Conservation (phyloP, 495 filamentous ascomycete species). For the Rhypophila decipiens region DNA sequence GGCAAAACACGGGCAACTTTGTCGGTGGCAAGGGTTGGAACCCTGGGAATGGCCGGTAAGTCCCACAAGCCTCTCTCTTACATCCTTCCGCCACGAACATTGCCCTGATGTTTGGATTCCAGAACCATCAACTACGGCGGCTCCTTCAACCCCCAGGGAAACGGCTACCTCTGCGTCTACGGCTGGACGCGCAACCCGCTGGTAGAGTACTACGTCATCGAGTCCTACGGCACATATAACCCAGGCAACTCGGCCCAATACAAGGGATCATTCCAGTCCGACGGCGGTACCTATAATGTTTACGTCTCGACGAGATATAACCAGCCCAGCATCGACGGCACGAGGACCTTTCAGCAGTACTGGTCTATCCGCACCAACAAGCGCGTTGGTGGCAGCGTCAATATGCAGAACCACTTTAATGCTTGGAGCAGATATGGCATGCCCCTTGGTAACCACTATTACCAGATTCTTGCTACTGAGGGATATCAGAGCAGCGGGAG, state of each 20-base stretch:
- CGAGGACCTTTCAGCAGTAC: slow-evolving; percentile 51
- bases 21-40: slow-evolving; percentile 59
- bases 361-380: slow-evolving; percentile 45
- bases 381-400: slow-evolving; percentile 40
- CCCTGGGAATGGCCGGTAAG: slow-evolving; percentile 29
- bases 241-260: slow-evolving; percentile 39
- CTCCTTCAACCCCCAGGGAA: slow-evolving; percentile 42
- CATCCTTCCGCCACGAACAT: not conserved
- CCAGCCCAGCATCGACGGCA: slow-evolving; percentile 53
- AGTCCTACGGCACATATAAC: slow-evolving; percentile 51
- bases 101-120: slow-evolving; percentile 38
- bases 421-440: slow-evolving; percentile 48
- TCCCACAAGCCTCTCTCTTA: not conserved
- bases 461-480: slow-evolving; percentile 55
- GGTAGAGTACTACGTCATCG: slow-evolving; percentile 58
- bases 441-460: slow-evolving; percentile 48
- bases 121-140: slow-evolving; percentile 50
- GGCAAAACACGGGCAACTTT: slow-evolving; percentile 49
- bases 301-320: slow-evolving; percentile 53
- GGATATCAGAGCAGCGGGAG: slow-evolving; percentile 51
- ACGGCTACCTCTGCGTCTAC: slow-evolving; percentile 54
- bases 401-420: slow-evolving; percentile 51
- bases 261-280: slow-evolving; percentile 49
- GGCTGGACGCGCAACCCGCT: slow-evolving; percentile 53
- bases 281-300: slow-evolving; percentile 61